Base-by-base conservation (phyloP, 257 asterid genomes). In the Solanum piurae region DNA sequence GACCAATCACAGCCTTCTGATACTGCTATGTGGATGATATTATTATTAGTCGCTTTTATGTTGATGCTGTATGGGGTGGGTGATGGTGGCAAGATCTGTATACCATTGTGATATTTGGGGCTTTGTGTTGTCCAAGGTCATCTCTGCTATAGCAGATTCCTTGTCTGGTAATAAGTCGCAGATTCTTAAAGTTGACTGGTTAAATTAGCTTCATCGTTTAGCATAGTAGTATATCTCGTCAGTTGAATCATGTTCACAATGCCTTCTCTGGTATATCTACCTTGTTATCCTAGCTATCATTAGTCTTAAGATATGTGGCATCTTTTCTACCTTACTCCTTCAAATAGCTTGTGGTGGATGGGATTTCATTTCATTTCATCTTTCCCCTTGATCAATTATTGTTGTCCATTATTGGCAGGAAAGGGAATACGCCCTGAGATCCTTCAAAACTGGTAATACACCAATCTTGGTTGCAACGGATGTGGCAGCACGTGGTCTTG, bases 401-500 rank as follows among this genome's bases (percentile, higher is more conserved):
- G 9, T 72, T 72, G 83, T 72, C 42, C 72, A 69, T 68, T 86
- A 64, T 36, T 62, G 88, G 91, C 95, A 96, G 99, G 99, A 96
- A 90, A 86, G 99, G 86, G 99, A 96, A 89, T 92, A 91, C 55
- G 99, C 99, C 23, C 87, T 96, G 89, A 93, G 95, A 91, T 95
- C 99, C 29, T 96, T 96, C 90, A 95, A 94, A 91, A 94, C 92
- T 38, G 98, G 99, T 38, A 92, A 92, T 86, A 93, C 99, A 5
- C 99, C 99, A 49, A 96, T 96, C 79, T 90, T 96, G 86, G 99
- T 96, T 40, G 99, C 99, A 36, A 96, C 98, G 1, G 99, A 96
- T 44, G 99, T 96, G 85, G 99, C 99, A 25, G 99, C 99, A 20
- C 99, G 98, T 87, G 99, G 99, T 86, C 98, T 96, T 46, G 99